Base-by-base conservation (phyloP, 805 yeast genomes). In the Suhomyces xylopsoci region DNA sequence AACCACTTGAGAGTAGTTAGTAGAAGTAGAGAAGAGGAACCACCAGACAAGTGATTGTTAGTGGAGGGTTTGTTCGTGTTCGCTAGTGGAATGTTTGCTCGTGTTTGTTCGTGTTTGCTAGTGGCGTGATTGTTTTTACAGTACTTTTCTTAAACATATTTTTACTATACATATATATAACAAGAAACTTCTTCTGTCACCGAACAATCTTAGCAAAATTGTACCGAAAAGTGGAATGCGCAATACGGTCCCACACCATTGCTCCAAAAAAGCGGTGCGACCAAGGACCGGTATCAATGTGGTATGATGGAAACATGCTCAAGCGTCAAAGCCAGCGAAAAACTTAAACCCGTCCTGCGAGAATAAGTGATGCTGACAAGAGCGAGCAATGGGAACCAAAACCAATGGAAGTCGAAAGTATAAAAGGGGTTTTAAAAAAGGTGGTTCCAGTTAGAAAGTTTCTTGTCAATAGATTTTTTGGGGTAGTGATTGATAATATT, bases 171-270 rank as follows among this genome's bases (percentile, higher is more conserved):
- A 42, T 42, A 15, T 47, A 47, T 15, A 36, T 34, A 38, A 38
- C 32, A 36, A 36, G 12, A 15, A 47, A n/a, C 34, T 14, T n/a
- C 30, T 6, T 28, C 48, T 14, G 26, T 24, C 41, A 41, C 45
- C 45, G 20, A 24, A 40, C 49, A 45, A 50, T 36, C 14, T 20
- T 17, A 25, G 52, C 45, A 12, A 38, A 48, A 49, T 41, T 50
- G 52, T 32, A 50, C 48, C 52, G 47, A 38, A 50, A 45, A 34
- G 45, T 25, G 7, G 5, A 14, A 38, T 38, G 43, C 40, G 36
- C 14, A 46, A 19, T 17, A 25, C 42, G 12, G 38, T 8, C 30
- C 15, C 45, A 22, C 26, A 14, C 19, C 30, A 32, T 24, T 45
- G 43, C 47, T 40, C 47, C 51, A 48, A 48, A 19, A 47, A 48